Percentiles rank a stretch among this genome's conserved stretches.
phyloP scores from a whole-genome alignment of 768 basidiomycete genomes.

The Pulveroboletus sp. region DNA sequence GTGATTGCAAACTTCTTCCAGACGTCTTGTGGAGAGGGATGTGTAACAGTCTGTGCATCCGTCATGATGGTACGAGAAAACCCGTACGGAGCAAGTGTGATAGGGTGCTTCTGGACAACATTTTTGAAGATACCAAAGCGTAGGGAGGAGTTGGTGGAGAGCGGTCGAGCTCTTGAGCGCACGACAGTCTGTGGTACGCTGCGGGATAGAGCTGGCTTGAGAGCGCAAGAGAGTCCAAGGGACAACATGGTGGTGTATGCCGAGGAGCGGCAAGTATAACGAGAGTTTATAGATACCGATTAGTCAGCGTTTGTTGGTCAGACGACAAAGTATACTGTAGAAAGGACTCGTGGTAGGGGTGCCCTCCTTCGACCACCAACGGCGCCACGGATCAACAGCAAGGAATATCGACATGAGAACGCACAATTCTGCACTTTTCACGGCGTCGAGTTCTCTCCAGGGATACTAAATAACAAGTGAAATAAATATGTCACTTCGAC shows the following conservation, averaged over 20 bases:
- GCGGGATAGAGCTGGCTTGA: slow-evolving; percentile 18
- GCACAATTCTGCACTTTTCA: no score
- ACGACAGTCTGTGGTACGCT: slow-evolving; percentile 18
- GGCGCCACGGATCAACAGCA: no score
- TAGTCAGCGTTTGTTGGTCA: slow-evolving; percentile 14
- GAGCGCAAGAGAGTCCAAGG: not conserved
- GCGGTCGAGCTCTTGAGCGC: slow-evolving; percentile 15
- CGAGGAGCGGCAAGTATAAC: not conserved
- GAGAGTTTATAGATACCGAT: not conserved
- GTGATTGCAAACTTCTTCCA: slow-evolving; percentile 51
- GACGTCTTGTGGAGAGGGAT: slow-evolving; percentile 36
- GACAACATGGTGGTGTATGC: slow-evolving; percentile 16
- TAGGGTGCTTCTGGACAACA: slow-evolving; percentile 27
- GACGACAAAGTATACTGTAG: no score
- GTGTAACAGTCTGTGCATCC: slow-evolving; percentile 37
- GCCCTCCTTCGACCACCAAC: no score
- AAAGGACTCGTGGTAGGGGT: no score
- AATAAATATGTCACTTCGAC: slow-evolving; percentile 9
- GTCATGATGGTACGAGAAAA: slow-evolving; percentile 47
- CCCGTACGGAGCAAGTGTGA: slow-evolving; percentile 18
- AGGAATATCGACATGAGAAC: no score
- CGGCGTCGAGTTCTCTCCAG: not conserved
- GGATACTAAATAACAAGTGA: not conserved
- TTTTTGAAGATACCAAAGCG: slow-evolving; percentile 18
- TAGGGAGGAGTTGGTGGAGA: slow-evolving; percentile 20